Evolutionary conservation across 768 basidiomycete species (phyloP), one percentile per base, ranked within the genome.

Genomic region (Mycena crocata): DNA sequence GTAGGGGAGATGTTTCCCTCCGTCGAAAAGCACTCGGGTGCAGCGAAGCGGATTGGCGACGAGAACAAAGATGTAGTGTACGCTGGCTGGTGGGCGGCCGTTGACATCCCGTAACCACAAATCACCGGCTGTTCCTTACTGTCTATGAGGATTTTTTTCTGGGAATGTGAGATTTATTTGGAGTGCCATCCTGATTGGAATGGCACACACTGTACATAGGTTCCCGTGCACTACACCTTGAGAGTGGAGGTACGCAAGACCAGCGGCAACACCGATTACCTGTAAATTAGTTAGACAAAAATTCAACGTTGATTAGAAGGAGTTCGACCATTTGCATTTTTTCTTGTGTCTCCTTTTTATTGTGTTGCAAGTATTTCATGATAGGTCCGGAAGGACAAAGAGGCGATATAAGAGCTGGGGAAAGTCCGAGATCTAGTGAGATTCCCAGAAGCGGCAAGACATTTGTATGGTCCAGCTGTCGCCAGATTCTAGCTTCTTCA

Each of bases 161-260:
- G 32, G 17, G 14, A 19, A 59, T 12, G 23, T 14, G 10, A 26
- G n/a, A n/a, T n/a, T n/a, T n/a, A n/a, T n/a, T n/a, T n/a, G n/a
- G n/a, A n/a, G n/a, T n/a, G n/a, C n/a, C n/a, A 42, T 15, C 5
- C 9, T 14, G 26, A 55, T 26, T 23, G 23, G 30, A 39, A n/a
- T 4, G n/a, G 2, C 15, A 9, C 66, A 14, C 51, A 72, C 71
- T 21, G 66, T 64, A 17, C 57, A 54, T 21, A 72, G 40, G 51
- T 70, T 67, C 1, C 71, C 71, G 26, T 72, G 71, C 5, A 72
- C 51, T n/a, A 72, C 52, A 1, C 48, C 56, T 62, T 67, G 51
- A 1, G 61, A 64, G 44, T 72, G 71, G 4, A 72, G 66, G 44
- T 72, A 71, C n/a, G n/a, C 45, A 15, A 72, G 46, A 5, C 71